Conservation (phyloP, 2,329 filamentous ascomycete genomes). For the Aspergillus carbonarius region DNA sequence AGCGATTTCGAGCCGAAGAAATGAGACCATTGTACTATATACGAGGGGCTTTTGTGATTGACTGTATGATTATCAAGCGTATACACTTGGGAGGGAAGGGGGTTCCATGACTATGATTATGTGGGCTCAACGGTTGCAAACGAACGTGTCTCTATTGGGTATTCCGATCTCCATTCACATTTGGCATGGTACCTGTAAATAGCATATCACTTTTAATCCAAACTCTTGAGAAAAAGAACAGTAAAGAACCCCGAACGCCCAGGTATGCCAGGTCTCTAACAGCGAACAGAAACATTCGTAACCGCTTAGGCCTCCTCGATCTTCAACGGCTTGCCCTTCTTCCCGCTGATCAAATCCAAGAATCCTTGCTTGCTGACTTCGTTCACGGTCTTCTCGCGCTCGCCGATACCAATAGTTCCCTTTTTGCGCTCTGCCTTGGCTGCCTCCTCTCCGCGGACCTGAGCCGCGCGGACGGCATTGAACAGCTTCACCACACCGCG, state of each 20-base stretch:
- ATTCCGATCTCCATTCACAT: conserved; percentile 27
- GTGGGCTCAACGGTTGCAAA: conserved; percentile 12
- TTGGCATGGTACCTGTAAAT: conserved; percentile 19
- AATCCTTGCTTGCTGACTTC: conserved; percentile 98
- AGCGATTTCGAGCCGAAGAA: conserved; percentile 72
- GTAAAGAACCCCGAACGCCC: conserved; percentile 31
- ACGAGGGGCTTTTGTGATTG: not conserved
- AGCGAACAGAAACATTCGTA: conserved; percentile 4
- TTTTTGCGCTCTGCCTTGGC: conserved; percentile 64
- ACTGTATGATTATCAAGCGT: conserved; percentile 13
- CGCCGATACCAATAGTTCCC: conserved; percentile 74
- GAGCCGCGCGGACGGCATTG: conserved; percentile 89
- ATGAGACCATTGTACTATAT: conserved; percentile 11
- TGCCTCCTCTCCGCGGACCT: conserved; percentile 81
- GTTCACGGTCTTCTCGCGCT: conserved; percentile 82
- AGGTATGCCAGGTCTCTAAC: conserved; percentile 30
- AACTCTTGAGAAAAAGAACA: conserved; percentile 18
- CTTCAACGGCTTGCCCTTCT: conserved; percentile 51
- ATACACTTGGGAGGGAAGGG: conserved; percentile 8
- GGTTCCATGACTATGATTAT: conserved; percentile 5
- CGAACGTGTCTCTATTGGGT: conserved; percentile 27
- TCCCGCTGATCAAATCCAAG: conserved; percentile 75
- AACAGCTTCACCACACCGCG: conserved; percentile 94
- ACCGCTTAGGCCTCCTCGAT: conserved; percentile 44
- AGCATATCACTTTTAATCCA: conserved; percentile 28